These are phyloP conservation scores for Claviceps capensis DNA, from an alignment of 2,329 filamentous ascomycete species.

Conservation along the genomic window DNA sequence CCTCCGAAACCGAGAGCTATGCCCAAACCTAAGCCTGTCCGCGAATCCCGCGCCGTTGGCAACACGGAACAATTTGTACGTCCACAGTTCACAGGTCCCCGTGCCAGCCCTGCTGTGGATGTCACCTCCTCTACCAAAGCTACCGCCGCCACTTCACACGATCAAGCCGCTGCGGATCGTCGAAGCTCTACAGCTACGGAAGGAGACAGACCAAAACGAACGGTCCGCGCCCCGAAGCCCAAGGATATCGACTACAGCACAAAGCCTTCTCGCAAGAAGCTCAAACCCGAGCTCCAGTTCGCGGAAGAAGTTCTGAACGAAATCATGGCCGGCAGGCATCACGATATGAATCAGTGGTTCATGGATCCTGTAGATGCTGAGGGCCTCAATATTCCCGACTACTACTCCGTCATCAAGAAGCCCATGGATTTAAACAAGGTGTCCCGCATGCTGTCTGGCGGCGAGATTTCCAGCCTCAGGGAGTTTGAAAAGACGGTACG, in stretches of 20 bases:
- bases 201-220: slow-evolving; percentile 73
- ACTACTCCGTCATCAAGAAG: slow-evolving; percentile 87
- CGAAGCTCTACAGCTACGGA: slow-evolving; percentile 69
- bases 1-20: slow-evolving; percentile 41
- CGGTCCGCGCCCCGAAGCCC: slow-evolving; percentile 80
- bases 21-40: slow-evolving; percentile 24
- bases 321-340: slow-evolving; percentile 61
- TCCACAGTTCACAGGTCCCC: slow-evolving; percentile 18
- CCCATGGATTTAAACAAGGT: slow-evolving; percentile 93
- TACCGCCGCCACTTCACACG: slow-evolving; percentile 8
- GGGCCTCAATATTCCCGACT: slow-evolving; percentile 82
- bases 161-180: slow-evolving; percentile 12
- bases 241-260: slow-evolving; percentile 82
- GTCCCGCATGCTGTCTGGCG: slow-evolving; percentile 57
- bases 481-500: slow-evolving; percentile 77
- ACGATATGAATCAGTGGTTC: slow-evolving; percentile 58
- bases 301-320: slow-evolving; percentile 72
- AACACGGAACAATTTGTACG: slow-evolving; percentile 13
- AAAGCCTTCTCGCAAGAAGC: slow-evolving; percentile 70
- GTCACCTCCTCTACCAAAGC: slow-evolving; percentile 10
- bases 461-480: slow-evolving; percentile 68
- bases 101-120: slow-evolving; percentile 15
- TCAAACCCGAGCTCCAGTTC: slow-evolving; percentile 78
- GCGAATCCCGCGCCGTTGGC: slow-evolving; percentile 18
- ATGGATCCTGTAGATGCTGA: slow-evolving; percentile 80